Evolutionary conservation across 331 rosid genomes (phyloP), one percentile per base, ranked within the genome.

Genomic region (Prunus yedoensis): DNA sequence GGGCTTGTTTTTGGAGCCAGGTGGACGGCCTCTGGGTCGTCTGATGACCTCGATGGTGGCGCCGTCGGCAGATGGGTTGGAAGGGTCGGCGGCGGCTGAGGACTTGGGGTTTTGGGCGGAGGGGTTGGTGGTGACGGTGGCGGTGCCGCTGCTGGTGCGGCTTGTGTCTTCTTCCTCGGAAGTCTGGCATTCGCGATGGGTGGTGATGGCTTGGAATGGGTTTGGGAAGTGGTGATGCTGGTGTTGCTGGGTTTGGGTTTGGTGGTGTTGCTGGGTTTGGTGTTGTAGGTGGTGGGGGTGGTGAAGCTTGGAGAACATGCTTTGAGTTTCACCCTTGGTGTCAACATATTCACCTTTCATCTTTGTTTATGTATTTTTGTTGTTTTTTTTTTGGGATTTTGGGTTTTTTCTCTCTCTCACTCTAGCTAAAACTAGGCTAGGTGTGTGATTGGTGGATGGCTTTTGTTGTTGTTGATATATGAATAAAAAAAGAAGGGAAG

Each of bases 21-120:
- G 97, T 0, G 99, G 99, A 3, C 99, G 97, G 3, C 99, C 99
- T 5, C 98, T 64, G 0, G 98, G 98, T 0, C 99, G 80, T 8
- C 97, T 68, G 1, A 83, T 87, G 0, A 95, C 91, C 59, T 95
- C 99, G 4, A 95, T 88, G 50, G 91, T 64, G 1, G 99, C 89
- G 0, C 96, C 98, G 7, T 95, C 99, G 57, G 13, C 69, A 23
- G 46, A 18, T 10, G 91, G 81, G 27, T 79, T 80, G 25, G 43
- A 30, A 30, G 66, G 30, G 74, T 69, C 73, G 1, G 78, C 70
- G 4, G 76, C 76, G 18, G 23, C 10, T 20, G 66, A 8, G 13
- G 69, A 27, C 20, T 21, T 25, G 18, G 72, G 73, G 45, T 75
- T 77, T 0, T 75, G 59, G 3, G 32, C 28, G 10, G 30, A 14